phyloP scores from a whole-genome alignment of 495 filamentous ascomycete genomes.

The Aspergillus cavernicola region DNA sequence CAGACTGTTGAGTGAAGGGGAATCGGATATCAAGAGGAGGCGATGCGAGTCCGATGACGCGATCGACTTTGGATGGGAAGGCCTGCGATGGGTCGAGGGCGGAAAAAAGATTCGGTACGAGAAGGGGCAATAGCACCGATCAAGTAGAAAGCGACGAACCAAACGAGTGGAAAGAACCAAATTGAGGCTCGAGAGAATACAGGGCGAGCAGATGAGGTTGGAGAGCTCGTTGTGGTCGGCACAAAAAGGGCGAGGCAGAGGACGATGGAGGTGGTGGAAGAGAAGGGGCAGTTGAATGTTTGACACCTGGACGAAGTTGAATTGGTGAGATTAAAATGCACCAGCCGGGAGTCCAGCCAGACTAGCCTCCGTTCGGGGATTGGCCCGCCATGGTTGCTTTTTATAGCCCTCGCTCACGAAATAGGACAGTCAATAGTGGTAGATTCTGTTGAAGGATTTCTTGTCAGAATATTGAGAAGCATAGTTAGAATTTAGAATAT shows the following conservation, averaged over 20 bases:
- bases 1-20: neutral
- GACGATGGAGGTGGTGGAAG: neutral
- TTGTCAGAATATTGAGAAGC: no score
- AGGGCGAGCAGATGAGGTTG: neutral
- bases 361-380: conserved; percentile 14
- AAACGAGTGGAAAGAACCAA: conserved; percentile 18
- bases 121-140: conserved; percentile 6
- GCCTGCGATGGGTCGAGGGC: conserved; percentile 9
- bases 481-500: no score
- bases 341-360: conserved; percentile 17
- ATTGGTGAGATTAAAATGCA: conserved; percentile 6
- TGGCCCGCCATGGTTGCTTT: conserved; percentile 14
- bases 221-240: neutral
- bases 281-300: conserved; percentile 10
- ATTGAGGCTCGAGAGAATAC: conserved; percentile 10
- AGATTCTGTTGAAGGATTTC: no score
- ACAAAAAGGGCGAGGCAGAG: neutral
- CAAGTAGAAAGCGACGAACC: conserved; percentile 10
- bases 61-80: conserved; percentile 3
- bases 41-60: neutral
- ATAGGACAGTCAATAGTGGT: neutral
- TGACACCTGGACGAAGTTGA: conserved; percentile 12
- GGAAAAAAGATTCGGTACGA: conserved; percentile 8
- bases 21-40: neutral
- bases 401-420: conserved; percentile 1